phyloP scores from a whole-genome alignment of 1,284 basidiomycete genomes.

The Ganoderma lingzhi region DNA sequence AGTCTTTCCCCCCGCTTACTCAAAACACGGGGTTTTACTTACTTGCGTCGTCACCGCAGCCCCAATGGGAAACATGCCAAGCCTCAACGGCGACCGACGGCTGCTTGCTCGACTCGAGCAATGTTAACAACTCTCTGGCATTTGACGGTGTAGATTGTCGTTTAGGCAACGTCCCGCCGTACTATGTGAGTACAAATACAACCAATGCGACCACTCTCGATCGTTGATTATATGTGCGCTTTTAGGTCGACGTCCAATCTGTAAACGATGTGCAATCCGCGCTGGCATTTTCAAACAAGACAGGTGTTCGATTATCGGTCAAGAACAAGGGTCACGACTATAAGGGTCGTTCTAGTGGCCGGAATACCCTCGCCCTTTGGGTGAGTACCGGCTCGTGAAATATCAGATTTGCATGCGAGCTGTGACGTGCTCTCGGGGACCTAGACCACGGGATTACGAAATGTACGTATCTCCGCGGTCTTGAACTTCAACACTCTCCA shows the following conservation, averaged over 20 bases:
- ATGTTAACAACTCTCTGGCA: slow-evolving; percentile 39
- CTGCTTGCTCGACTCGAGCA: slow-evolving; percentile 40
- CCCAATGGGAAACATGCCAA: slow-evolving; percentile 45
- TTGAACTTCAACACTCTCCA: too few relatives aligned
- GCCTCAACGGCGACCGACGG: slow-evolving; percentile 25
- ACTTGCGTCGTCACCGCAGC: slow-evolving; percentile 25
- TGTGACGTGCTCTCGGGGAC: background rate
- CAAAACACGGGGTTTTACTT: background rate
- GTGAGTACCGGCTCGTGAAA: slow-evolving; percentile 31
- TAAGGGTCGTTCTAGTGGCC: slow-evolving; percentile 47
- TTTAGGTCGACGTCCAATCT: slow-evolving; percentile 43
- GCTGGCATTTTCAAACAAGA: slow-evolving; percentile 43
- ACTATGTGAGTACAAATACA: slow-evolving; percentile 37
- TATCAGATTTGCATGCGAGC: background rate
- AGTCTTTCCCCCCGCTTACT: slow-evolving; percentile 11
- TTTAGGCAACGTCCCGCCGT: slow-evolving; percentile 42
- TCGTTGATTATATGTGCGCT: background rate
- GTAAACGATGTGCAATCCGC: slow-evolving; percentile 44
- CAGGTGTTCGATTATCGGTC: slow-evolving; percentile 46
- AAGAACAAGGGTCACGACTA: slow-evolving; percentile 54
- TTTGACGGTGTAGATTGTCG: slow-evolving; percentile 36
- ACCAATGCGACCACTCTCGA: background rate
- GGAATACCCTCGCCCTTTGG: slow-evolving; percentile 45
- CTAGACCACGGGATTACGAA: slow-evolving; percentile 39
- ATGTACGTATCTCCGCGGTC: slow-evolving; percentile 29